Base-by-base conservation (phyloP, 1,284 basidiomycete species). In the Sutorius eximius region DNA sequence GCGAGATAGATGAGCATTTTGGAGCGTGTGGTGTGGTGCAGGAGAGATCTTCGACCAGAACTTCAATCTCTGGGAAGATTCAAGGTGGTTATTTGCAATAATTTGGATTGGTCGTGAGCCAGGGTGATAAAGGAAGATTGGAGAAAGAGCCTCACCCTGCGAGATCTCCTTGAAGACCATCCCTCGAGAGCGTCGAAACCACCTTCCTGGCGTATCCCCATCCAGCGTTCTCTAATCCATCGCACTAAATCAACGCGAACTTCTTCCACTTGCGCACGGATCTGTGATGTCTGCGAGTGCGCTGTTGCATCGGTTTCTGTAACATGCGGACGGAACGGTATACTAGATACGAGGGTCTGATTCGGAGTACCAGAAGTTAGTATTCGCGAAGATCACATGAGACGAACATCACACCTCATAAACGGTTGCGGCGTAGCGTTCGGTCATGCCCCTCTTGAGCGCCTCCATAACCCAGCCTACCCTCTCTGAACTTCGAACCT, bases 131-230 rank as follows among this genome's bases (percentile, higher is more conserved):
- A 30, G 30, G 7, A 24, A 45, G 33, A 9, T 10, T 40, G 6
- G 40, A 24, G 63, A 46, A 42, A 41, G 46, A 46, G 30, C 37
- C 86, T 55, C 59, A 94, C 92, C 85, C 68, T 91, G 83, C 33
- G 85, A 83, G 44, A 97, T 90, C 65, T 98, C 95, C 67, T 93
- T 89, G 52, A 95, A 71, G 89, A 85, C 93, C 93, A 96, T 6
- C 81, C 80, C 47, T 96, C 91, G 20, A 98, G 75, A 5, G 73
- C 71, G 45, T 90, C 84, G 64, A 98, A 96, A 0, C 91, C 92
- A n/a, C 83, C 82, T 42, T 86, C 84, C 52, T 87, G 82, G 16
- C 89, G 80, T 33, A 95, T 82, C 18, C 77, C 80, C 52, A 89
- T 70, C 93, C 92, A 96, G 3, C 82, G 79, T 53, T 82, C 81